Conservation (phyloP, 208 protist genomes). For the Phytomonas francai region DNA sequence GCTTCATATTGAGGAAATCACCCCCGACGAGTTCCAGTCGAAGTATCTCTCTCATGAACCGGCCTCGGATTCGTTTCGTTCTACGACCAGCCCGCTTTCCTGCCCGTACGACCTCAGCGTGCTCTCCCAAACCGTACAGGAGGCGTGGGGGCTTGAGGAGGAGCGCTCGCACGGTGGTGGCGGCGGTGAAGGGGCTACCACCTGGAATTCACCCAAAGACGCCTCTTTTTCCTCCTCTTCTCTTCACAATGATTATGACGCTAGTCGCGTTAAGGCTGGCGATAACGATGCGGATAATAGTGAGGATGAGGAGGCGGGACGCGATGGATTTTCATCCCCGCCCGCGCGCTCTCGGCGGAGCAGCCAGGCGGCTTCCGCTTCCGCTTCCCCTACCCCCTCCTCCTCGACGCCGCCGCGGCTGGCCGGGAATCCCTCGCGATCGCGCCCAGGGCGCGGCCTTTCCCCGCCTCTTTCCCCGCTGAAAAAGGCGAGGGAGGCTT, state of each 20-base stretch:
- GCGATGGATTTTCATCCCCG: neutral
- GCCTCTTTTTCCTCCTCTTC: too few species aligned
- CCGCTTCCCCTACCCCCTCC: too few species aligned
- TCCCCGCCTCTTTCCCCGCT: too few species aligned
- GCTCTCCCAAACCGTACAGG: conserved; percentile 25
- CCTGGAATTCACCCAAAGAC: neutral
- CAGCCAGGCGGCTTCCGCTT: neutral
- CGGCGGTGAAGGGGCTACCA: too few species aligned
- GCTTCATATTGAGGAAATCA: conserved; percentile 48
- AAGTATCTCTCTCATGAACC: conserved; percentile 34
- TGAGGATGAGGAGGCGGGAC: neutral
- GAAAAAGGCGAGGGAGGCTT: too few species aligned
- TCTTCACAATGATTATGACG: neutral
- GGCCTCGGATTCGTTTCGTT: neutral
- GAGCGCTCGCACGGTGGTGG: neutral
- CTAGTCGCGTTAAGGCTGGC: neutral
- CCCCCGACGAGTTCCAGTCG: conserved; percentile 38
- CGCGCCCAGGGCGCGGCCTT: too few species aligned
- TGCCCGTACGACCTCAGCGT: conserved; percentile 25
- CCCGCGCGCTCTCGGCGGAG: neutral
- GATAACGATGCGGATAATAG: too few species aligned
- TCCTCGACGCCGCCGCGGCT: too few species aligned
- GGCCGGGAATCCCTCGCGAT: too few species aligned
- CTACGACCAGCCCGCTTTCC: neutral
- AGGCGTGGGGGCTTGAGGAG: conserved; percentile 15